These are phyloP conservation scores for Aphanocladium album DNA, from an alignment of 2,329 filamentous ascomycete species.

Conservation along the genomic window DNA sequence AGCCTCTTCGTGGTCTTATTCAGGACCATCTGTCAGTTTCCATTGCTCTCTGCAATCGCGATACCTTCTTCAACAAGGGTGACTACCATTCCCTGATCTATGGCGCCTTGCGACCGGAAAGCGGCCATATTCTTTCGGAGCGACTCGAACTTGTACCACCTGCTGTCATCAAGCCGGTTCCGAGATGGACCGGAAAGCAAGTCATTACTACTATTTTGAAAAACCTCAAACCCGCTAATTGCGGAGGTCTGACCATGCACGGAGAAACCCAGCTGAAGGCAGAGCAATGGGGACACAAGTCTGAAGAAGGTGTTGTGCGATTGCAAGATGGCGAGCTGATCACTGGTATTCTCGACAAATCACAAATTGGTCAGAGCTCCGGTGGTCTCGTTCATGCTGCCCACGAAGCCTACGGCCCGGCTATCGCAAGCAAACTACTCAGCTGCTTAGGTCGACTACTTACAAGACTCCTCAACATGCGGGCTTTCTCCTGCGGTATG, in stretches of 20 bases:
- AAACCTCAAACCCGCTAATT: slow-evolving; percentile 78
- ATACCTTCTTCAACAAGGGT: slow-evolving; percentile 82
- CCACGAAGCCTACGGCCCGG: slow-evolving; percentile 89
- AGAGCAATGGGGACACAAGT: slow-evolving; percentile 71
- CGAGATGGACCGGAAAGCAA: slow-evolving; percentile 94
- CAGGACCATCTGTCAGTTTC: slow-evolving; percentile 98
- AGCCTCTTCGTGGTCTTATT: slow-evolving; percentile 90
- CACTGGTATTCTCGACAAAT: slow-evolving; percentile 90
- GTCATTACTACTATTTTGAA: slow-evolving; percentile 87
- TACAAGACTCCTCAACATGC: slow-evolving; percentile 86
- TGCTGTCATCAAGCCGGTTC: slow-evolving; percentile 72
- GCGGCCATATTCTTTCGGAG: slow-evolving; percentile 78
- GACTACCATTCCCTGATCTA: slow-evolving; percentile 96
- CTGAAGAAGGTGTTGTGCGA: slow-evolving; percentile 75
- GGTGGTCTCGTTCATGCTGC: slow-evolving; percentile 88
- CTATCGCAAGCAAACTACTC: slow-evolving; percentile 77
- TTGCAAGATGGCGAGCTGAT: slow-evolving; percentile 85
- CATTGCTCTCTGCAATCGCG: slow-evolving; percentile 82
- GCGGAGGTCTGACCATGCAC: slow-evolving; percentile 71
- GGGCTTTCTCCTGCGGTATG: slow-evolving; percentile 95
- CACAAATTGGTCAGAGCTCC: slow-evolving; percentile 81
- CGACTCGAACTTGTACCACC: slow-evolving; percentile 77
- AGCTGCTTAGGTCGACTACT: slow-evolving; percentile 85
- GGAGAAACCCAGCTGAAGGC: slow-evolving; percentile 73
- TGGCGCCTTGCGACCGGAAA: slow-evolving; percentile 81